These are phyloP conservation scores for Rhizopus delemar DNA, from an alignment of 371 early-diverging fungal genomes.

Conservation along the genomic window DNA sequence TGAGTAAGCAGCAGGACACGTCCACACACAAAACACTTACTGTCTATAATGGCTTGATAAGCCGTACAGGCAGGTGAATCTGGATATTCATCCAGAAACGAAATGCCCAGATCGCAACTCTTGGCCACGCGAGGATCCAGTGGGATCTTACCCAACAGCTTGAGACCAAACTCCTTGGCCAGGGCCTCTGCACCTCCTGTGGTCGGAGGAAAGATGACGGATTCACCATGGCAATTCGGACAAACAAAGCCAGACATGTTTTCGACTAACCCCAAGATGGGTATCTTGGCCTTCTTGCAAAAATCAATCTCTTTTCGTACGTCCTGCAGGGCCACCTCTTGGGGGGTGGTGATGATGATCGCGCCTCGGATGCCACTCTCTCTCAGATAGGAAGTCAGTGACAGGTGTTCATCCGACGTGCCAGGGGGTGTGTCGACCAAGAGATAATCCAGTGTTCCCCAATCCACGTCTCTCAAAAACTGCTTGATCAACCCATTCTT, in stretches of 20 bases:
- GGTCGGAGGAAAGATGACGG: slow-evolving; percentile 86
- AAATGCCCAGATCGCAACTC: slow-evolving; percentile 83
- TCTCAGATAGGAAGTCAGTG: slow-evolving; percentile 77
- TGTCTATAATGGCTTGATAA: slow-evolving; percentile 69
- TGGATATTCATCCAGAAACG: slow-evolving; percentile 84
- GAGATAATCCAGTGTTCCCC: slow-evolving; percentile 91
- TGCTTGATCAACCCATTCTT: slow-evolving; percentile 96
- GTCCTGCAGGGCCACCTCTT: slow-evolving; percentile 95
- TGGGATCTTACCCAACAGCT: slow-evolving; percentile 86
- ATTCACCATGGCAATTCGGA: slow-evolving; percentile 84
- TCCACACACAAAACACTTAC: slow-evolving; percentile 31
- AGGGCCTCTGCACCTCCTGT: slow-evolving; percentile 89
- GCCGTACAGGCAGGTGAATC: slow-evolving; percentile 86
- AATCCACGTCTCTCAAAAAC: slow-evolving; percentile 95
- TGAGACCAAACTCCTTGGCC: slow-evolving; percentile 74
- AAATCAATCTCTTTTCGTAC: slow-evolving; percentile 96
- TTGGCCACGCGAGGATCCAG: slow-evolving; percentile 87
- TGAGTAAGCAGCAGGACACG: neutral
- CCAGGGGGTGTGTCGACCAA: slow-evolving; percentile 99
- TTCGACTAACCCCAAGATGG: slow-evolving; percentile 95
- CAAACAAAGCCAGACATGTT: slow-evolving; percentile 99
- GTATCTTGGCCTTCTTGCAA: slow-evolving; percentile 89
- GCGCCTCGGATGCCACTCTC: slow-evolving; percentile 87
- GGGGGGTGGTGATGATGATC: slow-evolving; percentile 97
- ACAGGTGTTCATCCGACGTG: slow-evolving; percentile 97